Evolutionary conservation across 2,329 filamentous ascomycete species (phyloP).

Genomic region (Neonectria punicea): DNA sequence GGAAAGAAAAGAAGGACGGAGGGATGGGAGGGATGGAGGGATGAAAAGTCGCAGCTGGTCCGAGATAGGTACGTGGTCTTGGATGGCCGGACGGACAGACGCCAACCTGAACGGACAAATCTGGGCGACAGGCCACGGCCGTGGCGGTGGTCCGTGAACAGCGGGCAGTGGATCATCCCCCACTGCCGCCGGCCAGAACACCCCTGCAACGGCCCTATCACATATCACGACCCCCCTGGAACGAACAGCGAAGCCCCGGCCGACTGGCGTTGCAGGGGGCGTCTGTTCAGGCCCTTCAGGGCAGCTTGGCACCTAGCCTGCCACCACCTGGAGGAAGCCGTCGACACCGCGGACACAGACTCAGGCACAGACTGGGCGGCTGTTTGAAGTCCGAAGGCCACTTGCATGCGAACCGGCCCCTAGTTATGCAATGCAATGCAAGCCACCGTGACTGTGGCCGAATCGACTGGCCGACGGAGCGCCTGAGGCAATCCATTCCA

Average conservation of each 20-base stretch:
- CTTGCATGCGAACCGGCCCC: conserved; percentile 30
- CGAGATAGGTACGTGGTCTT: conserved; percentile 1
- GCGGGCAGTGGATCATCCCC: not conserved
- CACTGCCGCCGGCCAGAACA: conserved; percentile 16
- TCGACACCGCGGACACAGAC: not conserved
- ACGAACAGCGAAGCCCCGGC: conserved; percentile 19
- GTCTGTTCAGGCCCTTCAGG: not conserved
- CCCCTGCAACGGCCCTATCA: conserved; percentile 21
- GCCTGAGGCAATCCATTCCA: not conserved
- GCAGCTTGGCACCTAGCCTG: not conserved
- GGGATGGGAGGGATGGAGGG: conserved; percentile 4
- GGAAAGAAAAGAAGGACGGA: conserved; percentile 5
- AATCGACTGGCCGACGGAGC: conserved; percentile 5
- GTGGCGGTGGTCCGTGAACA: not conserved
- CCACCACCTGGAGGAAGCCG: not conserved
- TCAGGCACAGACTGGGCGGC: not conserved
- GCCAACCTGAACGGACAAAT: not conserved
- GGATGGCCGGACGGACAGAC: conserved; percentile 8
- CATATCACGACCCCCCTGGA: conserved; percentile 6
- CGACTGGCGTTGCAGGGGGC: not conserved
- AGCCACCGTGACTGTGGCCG: conserved; percentile 27
- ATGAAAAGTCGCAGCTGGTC: not conserved
- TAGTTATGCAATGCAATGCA: conserved; percentile 42
- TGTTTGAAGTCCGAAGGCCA: not conserved
- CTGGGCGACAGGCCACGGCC: conserved; percentile 2